Evolutionary conservation across 2,329 filamentous ascomycete species (phyloP), one percentile per base, ranked within the genome.

Genomic region (Aspergillus intermedius): DNA sequence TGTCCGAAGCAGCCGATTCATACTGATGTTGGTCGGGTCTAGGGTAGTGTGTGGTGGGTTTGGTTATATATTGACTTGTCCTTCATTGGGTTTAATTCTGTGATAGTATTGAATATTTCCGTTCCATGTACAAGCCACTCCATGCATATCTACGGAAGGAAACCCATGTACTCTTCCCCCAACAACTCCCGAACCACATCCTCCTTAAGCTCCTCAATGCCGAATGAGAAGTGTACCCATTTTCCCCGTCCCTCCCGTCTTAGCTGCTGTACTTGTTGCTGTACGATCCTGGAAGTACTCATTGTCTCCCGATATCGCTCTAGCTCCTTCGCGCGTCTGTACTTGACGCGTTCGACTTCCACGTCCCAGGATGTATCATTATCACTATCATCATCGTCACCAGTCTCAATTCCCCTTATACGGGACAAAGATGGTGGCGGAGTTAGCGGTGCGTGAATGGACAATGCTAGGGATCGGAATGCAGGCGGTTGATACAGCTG

Each of bases 161-260:
- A 23, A 19, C 19, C 41, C 28, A 46, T 42, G 40, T 52, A 57
- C 7, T 57, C 51, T 12, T 42, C 34, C 2, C 59, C 60, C 28
- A 62, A 44, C 10, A 59, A 42, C 19, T 13, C 49, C 37, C 46
- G 53, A 5, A 60, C 43, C 8, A 54, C 43, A 49, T 51, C 50
- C 12, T 53, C 45, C 10, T 58, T 52, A 22, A 60, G 30, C 1
- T 53, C 55, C 28, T 63, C 61, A 5, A 60, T 32, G 3, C 62
- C 64, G 51, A 63, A 58, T 3, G 62, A 67, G 44, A 70, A 64
- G 46, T 67, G 60, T 8, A 71, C 56, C 69, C 70, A 73, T 51
- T 67, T 72, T 13, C 68, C 69, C n/a, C 58, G 57, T 3, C 51
- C 60, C 15, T 62, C 56, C 44, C 53, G 66, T 39, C 71, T 57